phyloP scores from a whole-genome alignment of 345 rosid species.

The Hirschfeldia incana region DNA sequence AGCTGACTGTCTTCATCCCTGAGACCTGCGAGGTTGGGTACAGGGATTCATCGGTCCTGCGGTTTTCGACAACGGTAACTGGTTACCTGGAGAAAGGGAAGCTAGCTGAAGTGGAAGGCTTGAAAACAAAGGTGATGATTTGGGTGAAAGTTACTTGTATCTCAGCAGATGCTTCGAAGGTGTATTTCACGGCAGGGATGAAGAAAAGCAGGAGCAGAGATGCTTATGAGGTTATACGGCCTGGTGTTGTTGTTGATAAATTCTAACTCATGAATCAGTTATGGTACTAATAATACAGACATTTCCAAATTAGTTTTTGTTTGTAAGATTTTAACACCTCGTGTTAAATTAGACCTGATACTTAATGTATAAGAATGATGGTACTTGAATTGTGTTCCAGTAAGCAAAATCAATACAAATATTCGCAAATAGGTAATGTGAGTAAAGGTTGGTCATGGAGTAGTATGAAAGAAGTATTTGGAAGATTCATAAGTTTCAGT shows the following conservation, averaged over 20 bases:
- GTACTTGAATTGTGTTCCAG: neutral
- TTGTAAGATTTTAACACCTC: slow-evolving; percentile 1
- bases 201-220: slow-evolving; percentile 72
- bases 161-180: slow-evolving; percentile 69
- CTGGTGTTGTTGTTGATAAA: slow-evolving; percentile 71
- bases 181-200: slow-evolving; percentile 76
- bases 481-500: neutral
- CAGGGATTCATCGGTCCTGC: slow-evolving; percentile 78
- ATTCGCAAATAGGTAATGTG: neutral
- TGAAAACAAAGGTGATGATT: slow-evolving; percentile 84
- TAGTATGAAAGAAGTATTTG: neutral
- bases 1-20: slow-evolving; percentile 77
- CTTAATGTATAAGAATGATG: slow-evolving; percentile 17
- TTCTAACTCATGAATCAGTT: slow-evolving; percentile 47
- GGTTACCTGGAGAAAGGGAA: slow-evolving; percentile 85
- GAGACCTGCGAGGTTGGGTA: slow-evolving; percentile 84
- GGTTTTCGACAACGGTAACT: slow-evolving; percentile 64
- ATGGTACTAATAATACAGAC: neutral
- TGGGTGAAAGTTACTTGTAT: slow-evolving; percentile 87
- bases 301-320: neutral
- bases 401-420: no score
- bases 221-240: slow-evolving; percentile 79
- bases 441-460: neutral
- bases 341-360: neutral
- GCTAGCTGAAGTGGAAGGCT: slow-evolving; percentile 77